Evolutionary conservation across 257 asterid species (phyloP).

Genomic region (Ligustrum vulgare): DNA sequence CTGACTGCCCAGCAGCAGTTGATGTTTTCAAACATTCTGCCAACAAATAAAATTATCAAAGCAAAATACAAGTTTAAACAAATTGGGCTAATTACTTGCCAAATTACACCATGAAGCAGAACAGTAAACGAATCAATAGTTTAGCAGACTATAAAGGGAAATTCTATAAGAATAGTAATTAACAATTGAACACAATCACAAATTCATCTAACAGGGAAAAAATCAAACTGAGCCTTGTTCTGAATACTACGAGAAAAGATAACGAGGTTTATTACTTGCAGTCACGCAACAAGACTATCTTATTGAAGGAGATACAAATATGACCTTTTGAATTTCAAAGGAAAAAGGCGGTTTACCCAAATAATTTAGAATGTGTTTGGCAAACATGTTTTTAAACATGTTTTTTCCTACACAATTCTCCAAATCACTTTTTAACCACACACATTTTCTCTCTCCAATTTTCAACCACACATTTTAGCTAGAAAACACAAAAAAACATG

Average conservation of each 20-base stretch:
- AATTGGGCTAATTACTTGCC: not conserved
- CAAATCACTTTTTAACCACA: too few species aligned
- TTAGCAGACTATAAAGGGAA: not conserved
- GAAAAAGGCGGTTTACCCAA: not conserved
- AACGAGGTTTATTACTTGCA: not conserved
- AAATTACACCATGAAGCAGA: not conserved
- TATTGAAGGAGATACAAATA: not conserved
- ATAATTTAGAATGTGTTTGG: too few species aligned
- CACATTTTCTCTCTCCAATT: too few species aligned
- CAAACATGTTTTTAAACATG: too few species aligned
- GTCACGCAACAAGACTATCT: not conserved
- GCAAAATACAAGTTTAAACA: not conserved
- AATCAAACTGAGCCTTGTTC: not conserved
- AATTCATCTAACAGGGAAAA: not conserved
- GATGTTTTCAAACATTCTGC: not conserved
- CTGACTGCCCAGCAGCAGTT: constrained; percentile 13
- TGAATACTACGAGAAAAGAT: not conserved
- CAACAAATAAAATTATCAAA: not conserved
- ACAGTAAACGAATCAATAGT: not conserved
- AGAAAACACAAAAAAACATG: too few species aligned
- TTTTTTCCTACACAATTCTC: too few species aligned
- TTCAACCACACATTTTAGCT: too few species aligned
- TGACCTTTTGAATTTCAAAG: not conserved
- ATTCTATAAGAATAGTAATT: not conserved
- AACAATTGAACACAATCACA: not conserved